These are phyloP conservation scores for Amanita pseudoporphyria DNA, from an alignment of 768 basidiomycete genomes.

Conservation along the genomic window DNA sequence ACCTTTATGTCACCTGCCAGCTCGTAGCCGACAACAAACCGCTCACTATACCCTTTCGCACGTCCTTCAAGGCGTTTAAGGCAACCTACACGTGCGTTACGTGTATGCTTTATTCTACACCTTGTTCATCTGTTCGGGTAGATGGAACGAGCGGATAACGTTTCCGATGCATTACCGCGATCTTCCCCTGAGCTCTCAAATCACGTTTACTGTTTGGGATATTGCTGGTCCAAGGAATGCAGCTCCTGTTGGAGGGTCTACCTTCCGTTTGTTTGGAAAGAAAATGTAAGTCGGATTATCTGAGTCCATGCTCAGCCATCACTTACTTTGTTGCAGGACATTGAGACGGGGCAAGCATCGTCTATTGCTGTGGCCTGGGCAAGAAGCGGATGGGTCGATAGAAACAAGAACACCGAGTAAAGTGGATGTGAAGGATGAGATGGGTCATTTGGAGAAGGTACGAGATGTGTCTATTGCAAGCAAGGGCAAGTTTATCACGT, in stretches of 20 bases:
- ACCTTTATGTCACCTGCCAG: constrained; percentile 90
- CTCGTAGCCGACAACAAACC: constrained; percentile 91
- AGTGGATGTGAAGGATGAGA: constrained; percentile 72
- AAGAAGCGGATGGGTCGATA: constrained; percentile 78
- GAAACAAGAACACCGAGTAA: constrained; percentile 88
- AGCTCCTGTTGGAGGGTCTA: constrained; percentile 83
- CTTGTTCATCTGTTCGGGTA: constrained; percentile 18
- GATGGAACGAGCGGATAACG: constrained; percentile 95
- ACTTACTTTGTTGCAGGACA: constrained; percentile 44
- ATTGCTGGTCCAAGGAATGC: constrained; percentile 76
- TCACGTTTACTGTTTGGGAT: constrained; percentile 95
- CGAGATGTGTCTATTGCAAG: constrained; percentile 10
- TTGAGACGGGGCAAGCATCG: constrained; percentile 88
- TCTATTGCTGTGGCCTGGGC: constrained; percentile 70
- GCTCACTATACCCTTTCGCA: constrained; percentile 84
- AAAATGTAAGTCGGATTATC: constrained; percentile 55
- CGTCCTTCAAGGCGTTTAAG: constrained; percentile 90
- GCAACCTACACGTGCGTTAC: constrained; percentile 58
- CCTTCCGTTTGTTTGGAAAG: constrained; percentile 85
- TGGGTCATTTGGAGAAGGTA: constrained; percentile 92
- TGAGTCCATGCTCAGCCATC: background rate
- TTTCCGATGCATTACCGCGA: constrained; percentile 92
- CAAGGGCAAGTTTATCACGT: constrained; percentile 18
- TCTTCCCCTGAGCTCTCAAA: constrained; percentile 79
- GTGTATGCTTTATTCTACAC: background rate